Evolutionary conservation across 768 basidiomycete genomes (phyloP).

Genomic region (Lentinula boryana): DNA sequence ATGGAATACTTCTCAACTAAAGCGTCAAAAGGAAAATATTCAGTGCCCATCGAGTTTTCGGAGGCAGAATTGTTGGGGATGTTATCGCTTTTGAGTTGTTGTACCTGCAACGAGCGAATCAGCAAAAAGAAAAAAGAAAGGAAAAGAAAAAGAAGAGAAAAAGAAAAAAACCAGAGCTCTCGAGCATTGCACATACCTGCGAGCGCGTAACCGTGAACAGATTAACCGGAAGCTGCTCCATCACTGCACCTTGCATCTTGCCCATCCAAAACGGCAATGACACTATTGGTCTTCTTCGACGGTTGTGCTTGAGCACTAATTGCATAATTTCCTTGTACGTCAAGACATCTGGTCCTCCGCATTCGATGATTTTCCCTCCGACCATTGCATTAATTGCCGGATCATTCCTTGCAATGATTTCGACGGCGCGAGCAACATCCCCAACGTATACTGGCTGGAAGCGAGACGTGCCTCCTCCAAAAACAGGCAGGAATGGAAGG

Average conservation of each 20-base stretch:
- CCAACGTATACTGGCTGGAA: slow-evolving; percentile 75
- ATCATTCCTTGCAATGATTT: slow-evolving; percentile 47
- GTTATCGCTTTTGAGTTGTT: slow-evolving; percentile 59
- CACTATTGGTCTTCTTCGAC: slow-evolving; percentile 49
- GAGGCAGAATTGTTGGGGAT: slow-evolving; percentile 29
- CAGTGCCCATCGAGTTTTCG: slow-evolving; percentile 5
- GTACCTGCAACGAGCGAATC: slow-evolving; percentile 32
- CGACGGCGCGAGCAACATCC: slow-evolving; percentile 59
- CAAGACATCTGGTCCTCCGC: slow-evolving; percentile 39
- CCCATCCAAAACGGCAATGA: slow-evolving; percentile 62
- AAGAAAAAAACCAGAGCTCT: not conserved
- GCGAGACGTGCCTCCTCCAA: slow-evolving; percentile 56
- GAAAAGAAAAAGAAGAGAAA: not conserved
- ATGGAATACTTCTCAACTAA: slow-evolving; percentile 31
- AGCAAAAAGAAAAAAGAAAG: not conserved
- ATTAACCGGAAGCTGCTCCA: slow-evolving; percentile 59
- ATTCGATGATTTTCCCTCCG: slow-evolving; percentile 46
- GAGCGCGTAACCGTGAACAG: slow-evolving; percentile 65
- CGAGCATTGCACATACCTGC: slow-evolving; percentile 40
- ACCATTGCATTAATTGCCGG: slow-evolving; percentile 32
- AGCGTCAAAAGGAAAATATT: slow-evolving; percentile 28
- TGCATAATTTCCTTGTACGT: slow-evolving; percentile 66
- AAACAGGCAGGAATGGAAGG: slow-evolving; percentile 72
- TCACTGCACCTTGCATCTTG: slow-evolving; percentile 53
- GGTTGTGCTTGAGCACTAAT: slow-evolving; percentile 48